phyloP scores from a whole-genome alignment of 73 alveolate species.

The Uronychia binucleata region DNA sequence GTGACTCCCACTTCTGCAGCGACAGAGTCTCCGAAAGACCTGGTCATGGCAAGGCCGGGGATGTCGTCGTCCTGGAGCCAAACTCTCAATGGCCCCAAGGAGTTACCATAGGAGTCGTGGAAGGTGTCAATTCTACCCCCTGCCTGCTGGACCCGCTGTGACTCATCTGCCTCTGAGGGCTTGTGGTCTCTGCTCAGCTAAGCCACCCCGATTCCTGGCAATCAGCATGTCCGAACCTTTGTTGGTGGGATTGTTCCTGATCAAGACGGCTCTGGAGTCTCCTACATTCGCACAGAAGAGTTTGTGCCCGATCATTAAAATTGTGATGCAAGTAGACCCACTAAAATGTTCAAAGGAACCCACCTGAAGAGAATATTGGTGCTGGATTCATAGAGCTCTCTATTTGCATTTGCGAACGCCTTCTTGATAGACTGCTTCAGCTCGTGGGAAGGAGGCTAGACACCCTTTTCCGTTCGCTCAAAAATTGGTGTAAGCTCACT shows the following conservation, averaged over 20 bases:
- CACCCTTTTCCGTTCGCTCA: neutral
- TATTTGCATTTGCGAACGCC: neutral
- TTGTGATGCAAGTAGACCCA: constrained; percentile 6
- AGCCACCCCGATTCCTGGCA: constrained; percentile 49
- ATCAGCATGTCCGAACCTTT: neutral
- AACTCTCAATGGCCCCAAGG: constrained; percentile 87
- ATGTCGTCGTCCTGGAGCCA: constrained; percentile 83
- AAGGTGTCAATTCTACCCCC: constrained; percentile 89
- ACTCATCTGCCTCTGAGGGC: constrained; percentile 79
- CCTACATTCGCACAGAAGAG: constrained; percentile 85
- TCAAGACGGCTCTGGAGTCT: constrained; percentile 77
- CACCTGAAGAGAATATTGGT: neutral
- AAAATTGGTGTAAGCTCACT: neutral
- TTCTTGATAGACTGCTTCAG: neutral
- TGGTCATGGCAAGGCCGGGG: constrained; percentile 92
- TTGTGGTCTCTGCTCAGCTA: constrained; percentile 80
- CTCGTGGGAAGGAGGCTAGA: neutral
- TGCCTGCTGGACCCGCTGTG: constrained; percentile 55
- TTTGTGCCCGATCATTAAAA: constrained; percentile 49
- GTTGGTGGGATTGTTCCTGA: neutral
- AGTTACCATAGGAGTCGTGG: constrained; percentile 87
- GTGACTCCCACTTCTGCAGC: constrained; percentile 84
- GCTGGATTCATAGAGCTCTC: neutral
- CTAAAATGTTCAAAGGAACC: neutral
- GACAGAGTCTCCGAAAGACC: constrained; percentile 87